These are phyloP conservation scores for Podaxis rugospora DNA, from an alignment of 768 basidiomycete genomes.

Conservation along the genomic window DNA sequence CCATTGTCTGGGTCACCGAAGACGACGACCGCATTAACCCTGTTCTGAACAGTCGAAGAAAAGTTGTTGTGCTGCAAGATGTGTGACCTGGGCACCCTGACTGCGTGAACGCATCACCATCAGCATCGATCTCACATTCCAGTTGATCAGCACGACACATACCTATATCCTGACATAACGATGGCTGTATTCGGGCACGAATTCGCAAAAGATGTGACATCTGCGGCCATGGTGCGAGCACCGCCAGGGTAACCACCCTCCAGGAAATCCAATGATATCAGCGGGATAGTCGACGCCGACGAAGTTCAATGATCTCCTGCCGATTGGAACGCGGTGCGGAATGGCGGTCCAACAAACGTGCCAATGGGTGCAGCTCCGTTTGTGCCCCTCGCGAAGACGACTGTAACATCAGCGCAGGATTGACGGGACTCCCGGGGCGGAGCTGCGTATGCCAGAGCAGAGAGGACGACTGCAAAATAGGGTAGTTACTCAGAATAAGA, in stretches of 20 bases:
- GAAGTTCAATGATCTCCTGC: constrained; percentile 27
- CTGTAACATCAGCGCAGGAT: constrained; percentile 27
- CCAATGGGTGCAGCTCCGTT: constrained; percentile 29
- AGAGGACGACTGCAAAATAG: constrained; percentile 11
- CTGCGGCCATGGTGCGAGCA: constrained; percentile 29
- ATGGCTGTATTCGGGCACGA: constrained; percentile 29
- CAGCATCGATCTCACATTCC: neutral
- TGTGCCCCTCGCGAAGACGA: constrained; percentile 35
- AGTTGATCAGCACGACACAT: neutral
- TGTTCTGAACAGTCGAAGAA: constrained; percentile 13
- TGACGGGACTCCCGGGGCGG: constrained; percentile 14
- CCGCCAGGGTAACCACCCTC: constrained; percentile 32
- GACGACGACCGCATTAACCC: constrained; percentile 15
- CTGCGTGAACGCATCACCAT: constrained; percentile 11
- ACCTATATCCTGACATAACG: constrained; percentile 32
- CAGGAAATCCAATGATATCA: constrained; percentile 28
- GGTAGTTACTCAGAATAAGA: neutral
- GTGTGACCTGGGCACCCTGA: constrained; percentile 23
- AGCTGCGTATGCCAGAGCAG: constrained; percentile 19
- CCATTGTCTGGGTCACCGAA: constrained; percentile 30
- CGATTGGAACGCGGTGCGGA: constrained; percentile 27
- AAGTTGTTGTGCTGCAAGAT: constrained; percentile 13
- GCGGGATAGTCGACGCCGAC: constrained; percentile 33
- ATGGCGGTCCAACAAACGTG: constrained; percentile 31
- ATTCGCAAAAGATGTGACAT: constrained; percentile 22